Conservation (phyloP, 768 basidiomycete genomes). For the Kwoniella bestiolae region DNA sequence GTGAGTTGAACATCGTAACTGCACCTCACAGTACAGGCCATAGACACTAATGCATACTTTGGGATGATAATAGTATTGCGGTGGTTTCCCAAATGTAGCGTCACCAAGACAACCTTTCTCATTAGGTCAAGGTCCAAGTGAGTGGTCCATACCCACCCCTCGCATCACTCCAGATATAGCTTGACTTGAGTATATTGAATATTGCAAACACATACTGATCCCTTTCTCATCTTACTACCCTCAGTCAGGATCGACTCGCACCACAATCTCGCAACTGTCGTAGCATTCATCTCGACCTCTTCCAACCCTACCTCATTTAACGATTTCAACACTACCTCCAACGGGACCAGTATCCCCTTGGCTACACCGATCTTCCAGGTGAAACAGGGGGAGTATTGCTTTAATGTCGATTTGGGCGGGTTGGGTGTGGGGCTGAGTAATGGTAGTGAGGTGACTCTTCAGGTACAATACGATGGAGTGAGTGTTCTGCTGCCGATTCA, state of each 20-base stretch:
- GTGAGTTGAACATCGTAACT: slow-evolving; percentile 44
- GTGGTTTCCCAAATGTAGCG: slow-evolving; percentile 67
- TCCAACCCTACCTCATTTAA: slow-evolving; percentile 68
- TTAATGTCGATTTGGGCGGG: slow-evolving; percentile 67
- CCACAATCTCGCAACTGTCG: slow-evolving; percentile 59
- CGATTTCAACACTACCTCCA: slow-evolving; percentile 64
- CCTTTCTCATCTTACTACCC: not conserved
- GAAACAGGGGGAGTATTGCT: slow-evolving; percentile 67
- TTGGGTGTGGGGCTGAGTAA: slow-evolving; percentile 64
- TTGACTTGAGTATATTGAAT: no score
- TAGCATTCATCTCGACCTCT: slow-evolving; percentile 60
- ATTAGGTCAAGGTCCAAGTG: slow-evolving; percentile 66
- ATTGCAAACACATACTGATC: no score
- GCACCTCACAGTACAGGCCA: not conserved
- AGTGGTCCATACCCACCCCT: slow-evolving; percentile 55
- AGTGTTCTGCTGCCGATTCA: no score
- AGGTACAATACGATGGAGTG: slow-evolving; percentile 56
- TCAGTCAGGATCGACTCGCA: slow-evolving; percentile 28
- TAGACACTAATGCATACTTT: no score
- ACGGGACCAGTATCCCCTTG: slow-evolving; percentile 42
- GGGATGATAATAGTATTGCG: slow-evolving; percentile 71
- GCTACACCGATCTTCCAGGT: slow-evolving; percentile 45
- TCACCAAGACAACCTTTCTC: slow-evolving; percentile 72
- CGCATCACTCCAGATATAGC: no score
- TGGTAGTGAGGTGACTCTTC: slow-evolving; percentile 75